These are phyloP conservation scores for Diospyros lotus DNA, from an alignment of 148 eudicot species.

Conservation along the genomic window DNA sequence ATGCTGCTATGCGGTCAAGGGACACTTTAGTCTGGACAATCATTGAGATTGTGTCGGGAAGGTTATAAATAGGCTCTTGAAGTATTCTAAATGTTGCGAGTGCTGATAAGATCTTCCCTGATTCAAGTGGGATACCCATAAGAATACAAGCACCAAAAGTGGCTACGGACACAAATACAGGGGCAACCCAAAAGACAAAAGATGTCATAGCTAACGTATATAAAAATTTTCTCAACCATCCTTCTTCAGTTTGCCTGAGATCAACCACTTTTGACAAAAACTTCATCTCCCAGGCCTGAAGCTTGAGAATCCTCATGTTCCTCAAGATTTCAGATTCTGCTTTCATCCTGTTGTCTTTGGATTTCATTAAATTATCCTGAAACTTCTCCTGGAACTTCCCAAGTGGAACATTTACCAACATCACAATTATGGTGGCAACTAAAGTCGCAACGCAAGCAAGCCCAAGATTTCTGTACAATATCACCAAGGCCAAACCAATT, in stretches of 20 bases:
- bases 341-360: conserved; percentile 51
- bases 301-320: conserved; percentile 53
- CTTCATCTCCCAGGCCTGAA: conserved; percentile 60
- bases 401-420: conserved; percentile 42
- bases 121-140: conserved; percentile 47
- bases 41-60: conserved; percentile 48
- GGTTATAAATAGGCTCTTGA: conserved; percentile 40
- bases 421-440: conserved; percentile 31
- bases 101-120: conserved; percentile 45
- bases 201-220: conserved; percentile 30
- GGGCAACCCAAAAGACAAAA: conserved; percentile 49
- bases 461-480: conserved; percentile 46
- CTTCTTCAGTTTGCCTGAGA: conserved; percentile 29
- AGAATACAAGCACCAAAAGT: conserved; percentile 43
- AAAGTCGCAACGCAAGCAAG: conserved; percentile 48
- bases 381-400: conserved; percentile 34
- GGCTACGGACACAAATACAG: conserved; percentile 38
- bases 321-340: conserved; percentile 46
- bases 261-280: conserved; percentile 45
- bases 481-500: conserved; percentile 37
- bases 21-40: conserved; percentile 50
- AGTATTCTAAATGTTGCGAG: conserved; percentile 49
- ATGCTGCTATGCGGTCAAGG: conserved; percentile 43
- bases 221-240: conserved; percentile 42
- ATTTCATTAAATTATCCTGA: conserved; percentile 39